A percentile compares a stretch with the other conserved stretches of the same genome.
phyloP scores from a whole-genome alignment of 768 basidiomycete species.

The Lactarius akahatsu region DNA sequence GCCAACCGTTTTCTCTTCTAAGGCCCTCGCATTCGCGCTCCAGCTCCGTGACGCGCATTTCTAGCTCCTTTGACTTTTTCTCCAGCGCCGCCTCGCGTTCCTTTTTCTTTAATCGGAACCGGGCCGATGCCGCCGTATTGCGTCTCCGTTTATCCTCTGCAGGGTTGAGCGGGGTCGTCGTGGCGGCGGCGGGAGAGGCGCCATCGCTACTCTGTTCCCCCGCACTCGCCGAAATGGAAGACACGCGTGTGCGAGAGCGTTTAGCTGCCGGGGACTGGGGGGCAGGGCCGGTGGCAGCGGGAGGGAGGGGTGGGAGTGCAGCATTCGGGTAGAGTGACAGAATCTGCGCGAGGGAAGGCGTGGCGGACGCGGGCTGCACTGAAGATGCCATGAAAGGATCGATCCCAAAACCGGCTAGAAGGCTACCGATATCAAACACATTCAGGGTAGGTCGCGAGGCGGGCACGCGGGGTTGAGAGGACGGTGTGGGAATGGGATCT shows the following conservation, averaged over 20 bases:
- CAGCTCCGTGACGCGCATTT: slow-evolving; percentile 71
- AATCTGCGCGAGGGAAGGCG: slow-evolving; percentile 67
- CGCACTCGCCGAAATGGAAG: slow-evolving; percentile 40
- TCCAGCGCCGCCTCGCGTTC: slow-evolving; percentile 90
- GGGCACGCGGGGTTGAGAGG: slow-evolving; percentile 14
- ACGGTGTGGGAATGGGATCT: slow-evolving; percentile 40
- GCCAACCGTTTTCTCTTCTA: slow-evolving; percentile 87
- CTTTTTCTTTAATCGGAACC: slow-evolving; percentile 95
- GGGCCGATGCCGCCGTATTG: slow-evolving; percentile 90
- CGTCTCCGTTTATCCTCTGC: slow-evolving; percentile 90
- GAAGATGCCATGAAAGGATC: slow-evolving; percentile 43
- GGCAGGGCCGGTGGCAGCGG: slow-evolving; percentile 28
- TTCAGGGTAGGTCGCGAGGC: slow-evolving; percentile 39
- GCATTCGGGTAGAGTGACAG: slow-evolving; percentile 53
- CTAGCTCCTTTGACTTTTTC: slow-evolving; percentile 79
- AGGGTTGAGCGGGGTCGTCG: slow-evolving; percentile 42
- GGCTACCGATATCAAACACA: slow-evolving; percentile 45
- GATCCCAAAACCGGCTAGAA: slow-evolving; percentile 42
- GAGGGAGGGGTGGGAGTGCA: slow-evolving; percentile 25
- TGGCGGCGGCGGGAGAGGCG: slow-evolving; percentile 29
- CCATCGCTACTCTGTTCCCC: slow-evolving; percentile 36
- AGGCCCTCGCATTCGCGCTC: slow-evolving; percentile 91
- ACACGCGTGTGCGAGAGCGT: slow-evolving; percentile 41
- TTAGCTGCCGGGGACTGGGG: slow-evolving; percentile 23
- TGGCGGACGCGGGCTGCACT: slow-evolving; percentile 35